A percentile compares a stretch with the other conserved stretches of the same genome.
Conservation (phyloP, 495 filamentous ascomycete genomes). For the Trichoderma orchidacearum region DNA sequence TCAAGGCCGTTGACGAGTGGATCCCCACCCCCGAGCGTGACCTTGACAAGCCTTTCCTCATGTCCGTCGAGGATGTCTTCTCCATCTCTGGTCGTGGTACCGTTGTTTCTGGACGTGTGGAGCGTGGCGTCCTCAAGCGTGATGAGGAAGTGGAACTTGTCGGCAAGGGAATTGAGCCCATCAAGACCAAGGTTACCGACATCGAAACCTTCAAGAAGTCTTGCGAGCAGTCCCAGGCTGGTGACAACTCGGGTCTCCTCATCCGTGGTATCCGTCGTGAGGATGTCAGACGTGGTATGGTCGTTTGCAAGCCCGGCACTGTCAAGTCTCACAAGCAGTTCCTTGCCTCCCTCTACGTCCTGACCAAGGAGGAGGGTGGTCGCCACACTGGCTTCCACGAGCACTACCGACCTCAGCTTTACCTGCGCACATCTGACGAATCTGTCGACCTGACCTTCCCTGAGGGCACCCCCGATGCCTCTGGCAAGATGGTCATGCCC, state of each 20-base stretch:
- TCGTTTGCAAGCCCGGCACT: slow-evolving; percentile 64
- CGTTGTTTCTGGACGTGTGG: slow-evolving; percentile 90
- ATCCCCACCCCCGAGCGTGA: slow-evolving; percentile 88
- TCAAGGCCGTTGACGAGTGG: slow-evolving; percentile 86
- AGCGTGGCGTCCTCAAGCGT: slow-evolving; percentile 85
- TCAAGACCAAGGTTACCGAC: slow-evolving; percentile 98
- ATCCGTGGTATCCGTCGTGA: slow-evolving; percentile 91
- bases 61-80: slow-evolving; percentile 98
- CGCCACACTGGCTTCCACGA: slow-evolving; percentile 83
- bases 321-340: slow-evolving; percentile 78
- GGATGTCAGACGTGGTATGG: slow-evolving; percentile 88
- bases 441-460: slow-evolving; percentile 69
- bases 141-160: slow-evolving; percentile 88
- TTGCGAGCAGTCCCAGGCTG: slow-evolving; percentile 82
- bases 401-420: slow-evolving; percentile 95
- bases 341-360: slow-evolving; percentile 87
- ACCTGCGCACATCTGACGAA: slow-evolving; percentile 89
- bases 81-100: slow-evolving; percentile 96
- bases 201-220: slow-evolving; percentile 99
- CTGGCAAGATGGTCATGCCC: slow-evolving; percentile 73
- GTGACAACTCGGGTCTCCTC: slow-evolving; percentile 96
- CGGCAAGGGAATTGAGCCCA: slow-evolving; percentile 58
- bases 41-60: slow-evolving; percentile 93
- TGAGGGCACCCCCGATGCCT: slow-evolving; percentile 52
- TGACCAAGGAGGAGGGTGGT: slow-evolving; percentile 95